These are phyloP conservation scores for Apiospora phragmitis DNA, from an alignment of 2,329 filamentous ascomycete species.

Conservation along the genomic window DNA sequence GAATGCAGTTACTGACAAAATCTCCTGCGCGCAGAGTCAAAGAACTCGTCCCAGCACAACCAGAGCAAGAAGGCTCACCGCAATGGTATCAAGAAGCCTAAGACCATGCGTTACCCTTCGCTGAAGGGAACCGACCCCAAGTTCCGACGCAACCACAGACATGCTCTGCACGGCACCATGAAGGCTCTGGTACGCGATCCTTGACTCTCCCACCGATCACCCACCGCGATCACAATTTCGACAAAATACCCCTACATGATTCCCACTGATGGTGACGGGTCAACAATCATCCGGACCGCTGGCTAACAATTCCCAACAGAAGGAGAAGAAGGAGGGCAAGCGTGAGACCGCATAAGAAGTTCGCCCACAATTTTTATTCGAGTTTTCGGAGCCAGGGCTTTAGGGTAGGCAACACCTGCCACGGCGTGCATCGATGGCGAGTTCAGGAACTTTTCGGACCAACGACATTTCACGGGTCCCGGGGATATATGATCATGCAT, in stretches of 20 bases:
- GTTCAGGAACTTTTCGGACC: slow-evolving; percentile 31
- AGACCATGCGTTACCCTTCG: slow-evolving; percentile 98
- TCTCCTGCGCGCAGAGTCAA: slow-evolving; percentile 71
- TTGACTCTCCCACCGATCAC: neutral
- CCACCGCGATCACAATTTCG: neutral
- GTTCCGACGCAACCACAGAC: slow-evolving; percentile 99
- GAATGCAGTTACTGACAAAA: slow-evolving; percentile 28
- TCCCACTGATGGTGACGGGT: neutral
- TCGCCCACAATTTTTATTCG: slow-evolving; percentile 17
- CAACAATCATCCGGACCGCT: neutral
- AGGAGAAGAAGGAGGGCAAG: slow-evolving; percentile 97
- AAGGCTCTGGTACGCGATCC: slow-evolving; percentile 80
- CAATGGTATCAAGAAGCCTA: slow-evolving; percentile 99
- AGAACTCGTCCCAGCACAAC: slow-evolving; percentile 99
- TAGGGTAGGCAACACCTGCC: slow-evolving; percentile 18
- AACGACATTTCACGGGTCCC: slow-evolving; percentile 24
- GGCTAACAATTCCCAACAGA: slow-evolving; percentile 45
- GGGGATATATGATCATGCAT: slow-evolving; percentile 36
- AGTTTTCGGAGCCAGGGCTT: slow-evolving; percentile 19
- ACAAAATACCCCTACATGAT: slow-evolving; percentile 23
- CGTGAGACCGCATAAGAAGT: slow-evolving; percentile 70
- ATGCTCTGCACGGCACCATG: slow-evolving; percentile 98
- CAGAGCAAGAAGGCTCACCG: slow-evolving; percentile 98
- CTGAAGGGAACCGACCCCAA: slow-evolving; percentile 99
- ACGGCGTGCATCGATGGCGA: slow-evolving; percentile 32